phyloP scores from a whole-genome alignment of 306 rosid species.

The Potentilla sterilis region DNA sequence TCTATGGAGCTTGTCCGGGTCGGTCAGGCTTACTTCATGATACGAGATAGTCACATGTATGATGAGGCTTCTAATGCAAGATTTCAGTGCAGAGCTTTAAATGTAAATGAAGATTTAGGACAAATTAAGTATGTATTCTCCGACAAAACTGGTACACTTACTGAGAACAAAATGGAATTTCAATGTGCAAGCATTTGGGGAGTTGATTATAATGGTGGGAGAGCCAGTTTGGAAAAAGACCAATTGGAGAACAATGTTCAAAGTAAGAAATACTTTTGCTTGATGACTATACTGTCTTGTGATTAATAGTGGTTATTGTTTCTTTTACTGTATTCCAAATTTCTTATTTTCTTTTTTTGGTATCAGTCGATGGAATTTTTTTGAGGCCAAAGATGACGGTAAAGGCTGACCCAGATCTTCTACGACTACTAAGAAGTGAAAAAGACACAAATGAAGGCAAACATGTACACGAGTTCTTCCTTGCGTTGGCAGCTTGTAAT shows the following conservation, averaged over 20 bases:
- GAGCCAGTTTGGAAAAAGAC: constrained; percentile 32
- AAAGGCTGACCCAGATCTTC: constrained; percentile 61
- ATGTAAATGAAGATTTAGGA: constrained; percentile 95
- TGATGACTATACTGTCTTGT: not conserved
- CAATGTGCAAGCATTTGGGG: constrained; percentile 88
- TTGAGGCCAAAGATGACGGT: constrained; percentile 81
- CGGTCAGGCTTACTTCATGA: constrained; percentile 96
- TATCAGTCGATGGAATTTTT: constrained; percentile 59
- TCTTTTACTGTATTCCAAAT: constrained; percentile 7
- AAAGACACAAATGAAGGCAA: constrained; percentile 40
- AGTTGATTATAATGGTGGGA: constrained; percentile 57
- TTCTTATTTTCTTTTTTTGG: constrained; percentile 25
- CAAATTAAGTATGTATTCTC: constrained; percentile 91
- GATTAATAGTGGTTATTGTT: constrained; percentile 10
- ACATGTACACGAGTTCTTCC: constrained; percentile 68
- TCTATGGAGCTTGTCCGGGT: constrained; percentile 96
- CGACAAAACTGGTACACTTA: constrained; percentile 95
- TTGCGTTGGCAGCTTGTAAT: constrained; percentile 93
- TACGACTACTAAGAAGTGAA: constrained; percentile 48
- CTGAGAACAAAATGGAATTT: constrained; percentile 98
- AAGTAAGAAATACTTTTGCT: constrained; percentile 41
- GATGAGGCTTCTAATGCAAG: constrained; percentile 72
- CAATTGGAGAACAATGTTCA: constrained; percentile 47
- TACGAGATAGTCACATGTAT: constrained; percentile 65
- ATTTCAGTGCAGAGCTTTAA: constrained; percentile 94